These are phyloP conservation scores for Fonsecaea erecta DNA, from an alignment of 2,329 filamentous ascomycete species.

Conservation along the genomic window DNA sequence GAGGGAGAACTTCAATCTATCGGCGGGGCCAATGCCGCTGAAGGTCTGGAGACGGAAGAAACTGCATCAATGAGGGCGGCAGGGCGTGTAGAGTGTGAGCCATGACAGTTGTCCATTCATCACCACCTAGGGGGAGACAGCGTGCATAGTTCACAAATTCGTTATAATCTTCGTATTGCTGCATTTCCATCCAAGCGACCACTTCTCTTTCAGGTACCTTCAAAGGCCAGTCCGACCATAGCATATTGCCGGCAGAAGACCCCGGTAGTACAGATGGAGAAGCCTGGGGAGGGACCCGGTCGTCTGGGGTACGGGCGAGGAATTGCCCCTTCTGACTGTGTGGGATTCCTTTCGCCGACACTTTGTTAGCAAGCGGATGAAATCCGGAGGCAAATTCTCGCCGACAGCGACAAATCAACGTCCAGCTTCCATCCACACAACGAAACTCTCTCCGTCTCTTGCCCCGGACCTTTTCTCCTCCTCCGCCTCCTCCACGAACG, in stretches of 20 bases:
- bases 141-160: neutral
- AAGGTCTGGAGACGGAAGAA: conserved; percentile 40
- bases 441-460: no score
- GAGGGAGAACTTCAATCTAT: conserved; percentile 42
- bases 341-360: neutral
- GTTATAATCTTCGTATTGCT: neutral
- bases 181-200: neutral
- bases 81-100: neutral
- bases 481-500: neutral
- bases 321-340: neutral
- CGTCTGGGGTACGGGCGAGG: neutral
- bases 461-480: neutral
- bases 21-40: conserved; percentile 39
- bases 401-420: no score
- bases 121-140: no score
- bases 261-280: neutral
- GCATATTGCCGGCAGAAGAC: neutral
- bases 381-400: no score
- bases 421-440: no score
- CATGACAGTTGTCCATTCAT: no score
- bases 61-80: neutral
- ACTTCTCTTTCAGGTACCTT: neutral
- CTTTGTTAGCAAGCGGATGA: no score
- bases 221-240: neutral
- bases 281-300: neutral